Percentiles rank a stretch among this genome's conserved stretches.
Conservation (phyloP, 805 yeast species). For the Starmerella sp. region DNA sequence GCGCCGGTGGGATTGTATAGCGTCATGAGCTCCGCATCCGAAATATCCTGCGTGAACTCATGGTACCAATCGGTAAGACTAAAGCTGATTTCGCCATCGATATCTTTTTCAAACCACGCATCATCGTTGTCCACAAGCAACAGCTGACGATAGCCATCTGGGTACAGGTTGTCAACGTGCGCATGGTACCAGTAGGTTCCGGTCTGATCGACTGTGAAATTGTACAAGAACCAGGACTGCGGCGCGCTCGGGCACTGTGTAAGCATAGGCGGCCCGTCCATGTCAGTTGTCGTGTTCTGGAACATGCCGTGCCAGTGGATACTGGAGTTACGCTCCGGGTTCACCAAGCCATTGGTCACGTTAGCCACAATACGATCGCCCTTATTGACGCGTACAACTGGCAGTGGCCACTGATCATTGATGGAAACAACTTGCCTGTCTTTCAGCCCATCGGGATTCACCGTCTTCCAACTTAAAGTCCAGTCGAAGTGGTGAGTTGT, state of each 20-base stretch:
- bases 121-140: slow-evolving; percentile 63
- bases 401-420: slow-evolving; percentile 76
- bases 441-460: slow-evolving; percentile 47
- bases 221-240: slow-evolving; percentile 61
- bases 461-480: slow-evolving; percentile 25
- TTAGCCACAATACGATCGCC: slow-evolving; percentile 70
- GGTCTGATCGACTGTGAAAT: slow-evolving; percentile 77
- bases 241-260: slow-evolving; percentile 91
- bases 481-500: slow-evolving; percentile 29
- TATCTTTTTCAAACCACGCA: slow-evolving; percentile 49
- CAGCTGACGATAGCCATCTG: slow-evolving; percentile 60
- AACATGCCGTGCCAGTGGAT: slow-evolving; percentile 92
- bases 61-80: slow-evolving; percentile 86
- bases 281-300: slow-evolving; percentile 58
- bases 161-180: slow-evolving; percentile 79
- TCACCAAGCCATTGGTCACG: slow-evolving; percentile 62
- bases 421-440: slow-evolving; percentile 47
- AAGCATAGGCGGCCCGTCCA: slow-evolving; percentile 87
- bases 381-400: slow-evolving; percentile 60
- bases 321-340: slow-evolving; percentile 48
- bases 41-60: slow-evolving; percentile 40
- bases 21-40: slow-evolving; percentile 43
- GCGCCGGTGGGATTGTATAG: slow-evolving; percentile 93
- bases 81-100: slow-evolving; percentile 66
- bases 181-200: slow-evolving; percentile 98